Conservation (phyloP, 768 basidiomycete genomes). For the Boletus rubescentipes region DNA sequence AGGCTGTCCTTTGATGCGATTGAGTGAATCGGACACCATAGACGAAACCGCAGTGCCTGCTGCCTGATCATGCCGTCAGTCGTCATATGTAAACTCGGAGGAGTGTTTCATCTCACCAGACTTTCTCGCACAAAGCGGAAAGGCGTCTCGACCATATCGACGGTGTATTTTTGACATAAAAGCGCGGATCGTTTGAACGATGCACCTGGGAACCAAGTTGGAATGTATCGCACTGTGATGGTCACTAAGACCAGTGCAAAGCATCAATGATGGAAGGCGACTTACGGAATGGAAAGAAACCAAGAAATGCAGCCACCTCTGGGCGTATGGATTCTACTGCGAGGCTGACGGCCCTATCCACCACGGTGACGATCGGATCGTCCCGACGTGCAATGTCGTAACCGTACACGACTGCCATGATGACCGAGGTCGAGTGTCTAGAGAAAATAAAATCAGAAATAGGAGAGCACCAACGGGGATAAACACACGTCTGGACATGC, state of each 20-base stretch:
- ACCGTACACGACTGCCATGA: conserved; percentile 34
- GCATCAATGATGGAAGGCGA: neutral
- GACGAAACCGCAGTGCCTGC: conserved; percentile 26
- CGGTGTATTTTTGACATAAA: conserved; percentile 18
- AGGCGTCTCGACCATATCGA: conserved; percentile 30
- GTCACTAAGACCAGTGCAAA: neutral
- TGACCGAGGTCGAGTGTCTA: conserved; percentile 27
- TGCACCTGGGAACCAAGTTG: conserved; percentile 42
- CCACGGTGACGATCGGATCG: conserved; percentile 27
- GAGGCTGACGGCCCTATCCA: conserved; percentile 25
- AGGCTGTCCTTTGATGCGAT: conserved; percentile 7
- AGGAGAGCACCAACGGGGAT: neutral
- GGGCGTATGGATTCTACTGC: conserved; percentile 23
- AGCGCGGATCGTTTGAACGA: conserved; percentile 33
- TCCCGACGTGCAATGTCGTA: conserved; percentile 25
- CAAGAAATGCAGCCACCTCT: conserved; percentile 35
- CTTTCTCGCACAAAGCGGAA: conserved; percentile 32
- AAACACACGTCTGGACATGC: conserved; percentile 28
- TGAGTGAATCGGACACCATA: conserved; percentile 28
- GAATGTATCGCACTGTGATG: conserved; percentile 34
- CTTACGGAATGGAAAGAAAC: conserved; percentile 38
- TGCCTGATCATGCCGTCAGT: conserved; percentile 11
- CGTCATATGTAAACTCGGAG: neutral
- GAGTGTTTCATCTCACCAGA: conserved; percentile 25
- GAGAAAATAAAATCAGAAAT: neutral